Evolutionary conservation across 108 stramenopile genomes (phyloP).

Genomic region (Asterionellopsis glacialis): DNA sequence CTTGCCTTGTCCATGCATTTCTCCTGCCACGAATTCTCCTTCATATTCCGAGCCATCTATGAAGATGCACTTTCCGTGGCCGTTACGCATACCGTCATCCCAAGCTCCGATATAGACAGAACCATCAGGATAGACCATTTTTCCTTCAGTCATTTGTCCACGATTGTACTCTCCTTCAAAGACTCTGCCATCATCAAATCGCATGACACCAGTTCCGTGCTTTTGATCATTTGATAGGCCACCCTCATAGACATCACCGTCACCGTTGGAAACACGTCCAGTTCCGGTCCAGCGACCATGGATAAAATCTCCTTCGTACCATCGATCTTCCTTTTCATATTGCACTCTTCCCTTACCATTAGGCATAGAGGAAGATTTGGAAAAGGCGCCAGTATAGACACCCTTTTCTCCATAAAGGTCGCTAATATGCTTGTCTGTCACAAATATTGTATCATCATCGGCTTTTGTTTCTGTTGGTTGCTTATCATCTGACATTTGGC

Average conservation of each 20-base stretch:
- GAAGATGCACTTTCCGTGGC: constrained; percentile 44
- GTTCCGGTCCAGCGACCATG: constrained; percentile 55
- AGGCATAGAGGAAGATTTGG: constrained; percentile 45
- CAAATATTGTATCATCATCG: constrained; percentile 30
- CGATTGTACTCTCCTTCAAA: constrained; percentile 56
- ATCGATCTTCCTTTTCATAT: constrained; percentile 47
- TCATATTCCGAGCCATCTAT: constrained; percentile 48
- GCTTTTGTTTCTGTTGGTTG: no score
- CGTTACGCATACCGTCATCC: constrained; percentile 55
- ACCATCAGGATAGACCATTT: constrained; percentile 55
- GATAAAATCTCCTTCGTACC: constrained; percentile 56
- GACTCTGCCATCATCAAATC: constrained; percentile 45
- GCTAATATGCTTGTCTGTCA: constrained; percentile 29
- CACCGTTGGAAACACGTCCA: constrained; percentile 44
- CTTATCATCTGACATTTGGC: no score
- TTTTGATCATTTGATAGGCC: constrained; percentile 55
- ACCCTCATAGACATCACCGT: constrained; percentile 58
- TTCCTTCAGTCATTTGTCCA: constrained; percentile 54
- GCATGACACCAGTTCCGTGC: constrained; percentile 46
- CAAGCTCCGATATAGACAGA: constrained; percentile 39
- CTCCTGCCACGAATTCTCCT: constrained; percentile 54
- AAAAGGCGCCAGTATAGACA: constrained; percentile 38
- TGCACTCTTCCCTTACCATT: constrained; percentile 48
- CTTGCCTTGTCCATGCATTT: constrained; percentile 50
- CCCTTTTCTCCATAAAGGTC: constrained; percentile 58